Evolutionary conservation across 345 rosid species (phyloP).

Genomic region (Salix caprea): DNA sequence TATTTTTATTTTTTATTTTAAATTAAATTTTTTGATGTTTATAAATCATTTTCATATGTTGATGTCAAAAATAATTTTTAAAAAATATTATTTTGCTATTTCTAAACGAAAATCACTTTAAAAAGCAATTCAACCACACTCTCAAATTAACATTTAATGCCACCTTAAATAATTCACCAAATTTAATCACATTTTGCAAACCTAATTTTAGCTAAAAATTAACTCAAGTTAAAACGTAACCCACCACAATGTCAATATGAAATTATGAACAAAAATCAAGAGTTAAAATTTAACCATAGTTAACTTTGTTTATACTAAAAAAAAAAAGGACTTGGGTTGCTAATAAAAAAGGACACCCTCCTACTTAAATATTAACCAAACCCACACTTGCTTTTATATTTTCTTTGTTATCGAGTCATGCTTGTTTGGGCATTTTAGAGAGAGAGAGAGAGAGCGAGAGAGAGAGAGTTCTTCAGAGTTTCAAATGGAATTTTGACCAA

Average conservation of each 20-base stretch:
- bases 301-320: not conserved
- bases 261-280: not conserved
- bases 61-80: no score
- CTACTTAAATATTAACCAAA: constrained; percentile 3
- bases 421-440: constrained; percentile 10
- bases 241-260: not conserved
- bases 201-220: not conserved
- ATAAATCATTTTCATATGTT: no score
- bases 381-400: not conserved
- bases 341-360: not conserved
- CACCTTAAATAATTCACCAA: not conserved
- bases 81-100: no score
- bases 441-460: not conserved
- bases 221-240: not conserved
- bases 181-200: not conserved
- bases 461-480: constrained; percentile 6
- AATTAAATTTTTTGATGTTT: no score
- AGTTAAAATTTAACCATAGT: constrained; percentile 9
- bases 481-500: constrained; percentile 13
- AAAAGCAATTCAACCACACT: no score
- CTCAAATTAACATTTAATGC: not conserved
- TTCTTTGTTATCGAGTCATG: not conserved
- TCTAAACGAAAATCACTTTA: no score
- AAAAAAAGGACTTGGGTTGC: not conserved
- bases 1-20: no score